Evolutionary conservation across 306 rosid genomes (phyloP), one percentile per base, ranked within the genome.

Genomic region (Vigna unguiculata): DNA sequence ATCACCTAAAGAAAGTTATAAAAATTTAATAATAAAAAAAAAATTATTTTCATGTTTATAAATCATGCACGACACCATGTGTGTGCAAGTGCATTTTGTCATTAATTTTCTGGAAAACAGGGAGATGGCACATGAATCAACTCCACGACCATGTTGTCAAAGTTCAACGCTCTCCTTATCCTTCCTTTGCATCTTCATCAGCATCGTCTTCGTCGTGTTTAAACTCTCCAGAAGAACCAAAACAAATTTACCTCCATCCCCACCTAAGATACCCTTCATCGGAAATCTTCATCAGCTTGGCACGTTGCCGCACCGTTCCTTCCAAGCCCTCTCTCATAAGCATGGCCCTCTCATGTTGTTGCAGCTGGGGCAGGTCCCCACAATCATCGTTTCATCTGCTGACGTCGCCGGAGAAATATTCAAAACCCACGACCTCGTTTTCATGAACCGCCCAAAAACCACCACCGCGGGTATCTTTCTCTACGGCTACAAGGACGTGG

Each of bases 271-370:
- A 40, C 45, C 45, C 13, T 9, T 40, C 45, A 72, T 77, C 3
- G 85, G 85, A 11, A 77, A 82, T 19, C 66, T 82, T 17, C 82
- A 82, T 32, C 82, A 77, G 30, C 16, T 72, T 34, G 79, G 85
- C 4, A 9, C 52, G 5, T 68, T 71, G 2, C 45, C 45, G 3
- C 45, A 40, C 45, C 45, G 45, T 9, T 40, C 45, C 45, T 40
- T 40, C 4, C 45, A 40, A 40, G 45, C 45, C 4, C 45, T 40
- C 45, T 40, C 45, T 40, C 45, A 9, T 3, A 40, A 40, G 45
- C 45, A 40, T 40, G 45, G 4, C 12, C 45, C 45, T 40, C 85
- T 68, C 32, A 71, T 40, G 40, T 12, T 54, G 24, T 7, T 82
- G 3, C 76, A 71, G 4, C 2, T 71, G 30, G 85, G 85, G 2